Base-by-base conservation (phyloP, 2,329 filamentous ascomycete species). In the Paracorniculantispora psalliotae region DNA sequence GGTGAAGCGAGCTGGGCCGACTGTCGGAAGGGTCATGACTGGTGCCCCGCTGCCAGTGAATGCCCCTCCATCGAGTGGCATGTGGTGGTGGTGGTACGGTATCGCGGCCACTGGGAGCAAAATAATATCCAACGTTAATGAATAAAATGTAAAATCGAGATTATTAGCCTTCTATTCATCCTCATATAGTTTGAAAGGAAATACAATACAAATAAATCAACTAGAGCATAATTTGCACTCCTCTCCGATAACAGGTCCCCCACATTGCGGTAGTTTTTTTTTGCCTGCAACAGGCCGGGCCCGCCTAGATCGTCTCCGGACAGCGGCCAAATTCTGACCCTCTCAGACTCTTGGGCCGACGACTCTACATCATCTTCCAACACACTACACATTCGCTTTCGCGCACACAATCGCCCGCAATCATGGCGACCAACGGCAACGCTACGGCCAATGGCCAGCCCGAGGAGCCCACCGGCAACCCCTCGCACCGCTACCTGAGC, bases 401-500 rank as follows among this genome's bases (percentile, higher is more conserved):
- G n/a, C n/a, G n/a, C n/a, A n/a, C n/a, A n/a, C n/a, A n/a, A n/a
- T n/a, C n/a, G n/a, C 33, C 10, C 57, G 47, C 59, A 57, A 72
- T 49, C 60, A 80, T 80, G 77, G 72, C 76, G 52, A 72, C 71
- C 65, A 76, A 76, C 66, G 72, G 71, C 62, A 69, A 68, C 59
- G 63, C 69, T 60, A 70, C 72, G 62, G 48, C 35, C 48, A 43
- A 52, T 21, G 73, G 69, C 66, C 67, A 69, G 50, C 65, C 71
- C 37, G 62, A 67, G 48, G 65, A 61, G 64, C 43, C 49, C 15
- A 72, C 72, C 48, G 77, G 78, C 63, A 76, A 74, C 57, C 68
- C 69, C 63, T 79, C 78, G 59, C 79, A 81, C 68, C 73, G 75
- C 56, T 81, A 81, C 65, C 67, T 81, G 63, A 79, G 77, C 67